Evolutionary conservation across 306 rosid species (phyloP), one percentile per base, ranked within the genome.

Genomic region (Vicia villosa): DNA sequence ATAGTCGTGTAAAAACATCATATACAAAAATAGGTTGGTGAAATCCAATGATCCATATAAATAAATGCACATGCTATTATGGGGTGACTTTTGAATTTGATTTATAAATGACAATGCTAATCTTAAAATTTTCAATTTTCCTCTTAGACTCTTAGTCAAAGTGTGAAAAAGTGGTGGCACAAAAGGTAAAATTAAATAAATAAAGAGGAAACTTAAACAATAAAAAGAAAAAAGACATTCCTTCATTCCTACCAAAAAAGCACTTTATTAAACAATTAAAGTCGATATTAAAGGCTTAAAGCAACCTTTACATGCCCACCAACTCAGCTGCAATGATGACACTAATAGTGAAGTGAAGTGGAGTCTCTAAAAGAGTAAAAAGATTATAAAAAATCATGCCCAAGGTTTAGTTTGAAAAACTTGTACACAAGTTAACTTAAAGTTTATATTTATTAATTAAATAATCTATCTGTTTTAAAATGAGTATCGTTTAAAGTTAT

Each of bases 251-350:
- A 81, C 85, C 75, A 71, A 78, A 76, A 83, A 70, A 63, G 66
- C 56, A 69, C 36, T 55, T 12, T 55, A 55, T 55, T 60, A 72
- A 73, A 86, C 78, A 32, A 86, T 74, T 22, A 80, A 86, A 79
- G 81, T 62, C 32, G 42, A 70, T 74, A 71, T 72, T 76, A 46
- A 82, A 72, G 65, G 45, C 11, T 76, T 73, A 58, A 79, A 77
- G 87, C 74, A 80, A 76, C 70, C 58, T 63, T 4, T 63, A 66
- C 73, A 76, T 64, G 40, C 85, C 92, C 84, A 83, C 79, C 83
- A 84, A 79, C 83, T 82, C 74, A 77, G 80, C 63, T 60, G 89
- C 82, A 88, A 89, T 88, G 77, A 91, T 91, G 88, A 79, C 82
- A 74, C 77, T 56, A 71, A 79, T 83, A 79, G 81, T 77, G 89